Conservation (phyloP, 164 flowering plant genomes). For the Brasenia schreberi region DNA sequence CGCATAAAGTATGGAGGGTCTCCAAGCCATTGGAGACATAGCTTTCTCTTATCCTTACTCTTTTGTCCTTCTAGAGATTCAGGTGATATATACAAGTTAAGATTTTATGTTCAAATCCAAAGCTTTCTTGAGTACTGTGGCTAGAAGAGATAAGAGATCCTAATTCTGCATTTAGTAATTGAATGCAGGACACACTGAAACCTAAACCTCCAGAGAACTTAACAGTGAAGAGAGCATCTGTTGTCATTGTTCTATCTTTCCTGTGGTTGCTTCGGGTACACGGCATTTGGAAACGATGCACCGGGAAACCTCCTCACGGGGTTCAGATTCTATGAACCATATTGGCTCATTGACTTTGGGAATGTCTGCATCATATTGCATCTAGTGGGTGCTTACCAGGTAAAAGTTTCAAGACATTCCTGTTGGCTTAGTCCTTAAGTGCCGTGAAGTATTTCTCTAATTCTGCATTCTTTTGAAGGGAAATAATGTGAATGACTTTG, state of each 20-base stretch:
- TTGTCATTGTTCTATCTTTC: conserved; percentile 35
- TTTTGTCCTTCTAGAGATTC: conserved; percentile 20
- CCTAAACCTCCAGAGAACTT: conserved; percentile 36
- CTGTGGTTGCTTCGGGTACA: conserved; percentile 63
- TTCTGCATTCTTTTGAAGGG: too few species aligned
- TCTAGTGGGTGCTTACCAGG: conserved; percentile 70
- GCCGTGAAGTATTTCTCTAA: too few species aligned
- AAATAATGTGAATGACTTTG: too few species aligned
- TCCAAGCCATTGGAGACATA: conserved; percentile 35
- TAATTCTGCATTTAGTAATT: background rate
- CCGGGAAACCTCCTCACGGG: conserved; percentile 61
- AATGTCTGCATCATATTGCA: conserved; percentile 50
- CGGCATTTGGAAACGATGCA: conserved; percentile 44
- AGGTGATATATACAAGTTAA: conserved; percentile 9
- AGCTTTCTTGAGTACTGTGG: background rate
- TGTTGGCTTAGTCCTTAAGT: too few species aligned
- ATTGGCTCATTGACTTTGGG: conserved; percentile 47
- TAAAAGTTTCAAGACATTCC: conserved; percentile 3
- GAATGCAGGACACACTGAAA: conserved; percentile 34
- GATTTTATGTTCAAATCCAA: background rate
- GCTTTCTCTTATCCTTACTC: conserved; percentile 32
- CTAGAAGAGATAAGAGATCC: background rate
- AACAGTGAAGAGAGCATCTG: conserved; percentile 48
- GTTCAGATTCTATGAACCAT: conserved; percentile 50
- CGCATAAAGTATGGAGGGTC: conserved; percentile 21